Percentiles rank a stretch among this genome's conserved stretches.
phyloP scores from a whole-genome alignment of 352 stramenopile genomes.

The Lagenidium sp. region DNA sequence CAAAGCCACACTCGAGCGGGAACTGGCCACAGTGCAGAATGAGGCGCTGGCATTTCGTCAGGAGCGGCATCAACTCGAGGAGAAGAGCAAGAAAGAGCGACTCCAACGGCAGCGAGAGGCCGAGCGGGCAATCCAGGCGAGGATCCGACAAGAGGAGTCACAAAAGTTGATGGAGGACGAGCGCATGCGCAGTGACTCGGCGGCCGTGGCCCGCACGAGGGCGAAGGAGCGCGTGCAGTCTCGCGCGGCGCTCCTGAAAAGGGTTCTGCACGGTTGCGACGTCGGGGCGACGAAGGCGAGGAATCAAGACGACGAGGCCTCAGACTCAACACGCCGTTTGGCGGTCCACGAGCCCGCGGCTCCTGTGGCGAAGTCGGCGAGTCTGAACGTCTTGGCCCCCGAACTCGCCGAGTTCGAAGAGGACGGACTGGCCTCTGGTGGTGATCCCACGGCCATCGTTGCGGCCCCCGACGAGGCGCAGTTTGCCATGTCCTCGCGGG shows the following conservation, averaged over 20 bases:
- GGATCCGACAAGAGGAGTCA: slow-evolving; percentile 41
- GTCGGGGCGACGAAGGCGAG: slow-evolving; percentile 4
- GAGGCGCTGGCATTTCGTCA: slow-evolving; percentile 15
- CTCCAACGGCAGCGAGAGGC: slow-evolving; percentile 34
- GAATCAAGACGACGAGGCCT: slow-evolving; percentile 13
- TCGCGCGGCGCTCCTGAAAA: slow-evolving; percentile 17
- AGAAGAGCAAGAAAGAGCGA: slow-evolving; percentile 27
- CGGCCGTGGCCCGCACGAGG: slow-evolving; percentile 32
- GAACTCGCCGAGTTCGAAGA: slow-evolving; percentile 60
- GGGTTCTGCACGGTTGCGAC: slow-evolving; percentile 20
- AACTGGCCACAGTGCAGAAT: slow-evolving; percentile 19
- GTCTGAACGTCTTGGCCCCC: no score
- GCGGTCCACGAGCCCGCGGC: no score
- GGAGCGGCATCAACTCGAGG: slow-evolving; percentile 33
- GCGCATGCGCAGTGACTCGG: slow-evolving; percentile 26
- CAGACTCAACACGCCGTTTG: no score
- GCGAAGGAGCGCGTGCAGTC: slow-evolving; percentile 32
- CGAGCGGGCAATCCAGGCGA: slow-evolving; percentile 27
- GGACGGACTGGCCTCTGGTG: slow-evolving; percentile 20
- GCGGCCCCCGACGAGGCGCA: not conserved
- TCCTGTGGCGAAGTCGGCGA: no score
- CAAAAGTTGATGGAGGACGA: slow-evolving; percentile 39
- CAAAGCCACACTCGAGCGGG: slow-evolving; percentile 24
- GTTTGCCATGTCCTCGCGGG: no score
- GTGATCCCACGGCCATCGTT: not conserved